These are phyloP conservation scores for Candida broadrunensis DNA, from an alignment of 805 yeast genomes.

Conservation along the genomic window DNA sequence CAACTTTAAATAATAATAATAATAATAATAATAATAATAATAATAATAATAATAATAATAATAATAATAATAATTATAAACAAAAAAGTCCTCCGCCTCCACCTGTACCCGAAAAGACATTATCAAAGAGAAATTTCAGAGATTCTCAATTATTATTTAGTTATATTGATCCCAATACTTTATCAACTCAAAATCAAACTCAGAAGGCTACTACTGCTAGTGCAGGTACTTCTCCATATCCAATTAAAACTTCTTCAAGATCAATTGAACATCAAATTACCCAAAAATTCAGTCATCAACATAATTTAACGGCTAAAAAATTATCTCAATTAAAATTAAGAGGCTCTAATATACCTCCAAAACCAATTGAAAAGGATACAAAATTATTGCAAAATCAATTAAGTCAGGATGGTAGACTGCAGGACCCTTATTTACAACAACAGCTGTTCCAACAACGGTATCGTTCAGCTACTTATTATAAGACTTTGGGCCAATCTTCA, in stretches of 20 bases:
- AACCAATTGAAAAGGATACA: not conserved
- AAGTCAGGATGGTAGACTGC: not conserved
- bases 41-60: not conserved
- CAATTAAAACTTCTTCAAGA: constrained; percentile 9
- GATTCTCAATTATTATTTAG: constrained; percentile 33
- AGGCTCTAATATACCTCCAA: not conserved
- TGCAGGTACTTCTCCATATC: constrained; percentile 19
- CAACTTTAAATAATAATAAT: constrained; percentile 3
- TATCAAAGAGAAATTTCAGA: constrained; percentile 7
- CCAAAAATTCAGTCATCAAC: constrained; percentile 8
- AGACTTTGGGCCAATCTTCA: not conserved
- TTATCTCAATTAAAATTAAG: constrained; percentile 11
- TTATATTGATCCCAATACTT: constrained; percentile 24
- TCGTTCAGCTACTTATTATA: not conserved
- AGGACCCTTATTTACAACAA: not conserved
- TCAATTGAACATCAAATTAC: constrained; percentile 9
- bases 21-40: not conserved
- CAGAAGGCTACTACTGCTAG: not conserved
- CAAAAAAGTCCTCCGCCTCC: constrained; percentile 2
- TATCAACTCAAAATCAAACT: not conserved
- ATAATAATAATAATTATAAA: not conserved
- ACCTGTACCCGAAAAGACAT: constrained; percentile 2
- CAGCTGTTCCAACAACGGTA: not conserved
- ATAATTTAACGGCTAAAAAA: constrained; percentile 12
- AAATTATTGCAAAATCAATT: not conserved